Conservation (phyloP, 768 basidiomycete species). For the Rhodocollybia butyracea region DNA sequence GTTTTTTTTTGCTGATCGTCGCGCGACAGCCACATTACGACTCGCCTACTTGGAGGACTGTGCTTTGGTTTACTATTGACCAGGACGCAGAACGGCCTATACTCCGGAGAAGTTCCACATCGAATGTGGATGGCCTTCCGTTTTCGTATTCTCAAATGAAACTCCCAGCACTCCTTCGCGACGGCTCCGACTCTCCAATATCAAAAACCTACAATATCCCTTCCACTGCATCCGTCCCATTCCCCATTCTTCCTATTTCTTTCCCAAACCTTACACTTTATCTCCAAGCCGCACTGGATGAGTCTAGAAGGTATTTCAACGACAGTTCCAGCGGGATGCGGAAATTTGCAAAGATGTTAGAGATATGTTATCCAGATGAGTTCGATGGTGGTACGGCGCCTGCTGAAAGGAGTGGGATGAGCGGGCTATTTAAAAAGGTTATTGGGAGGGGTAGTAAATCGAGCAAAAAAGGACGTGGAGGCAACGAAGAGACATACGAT, state of each 20-base stretch:
- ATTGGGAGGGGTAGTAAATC: conserved; percentile 48
- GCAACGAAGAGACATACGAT: conserved; percentile 79
- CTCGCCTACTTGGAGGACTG: conserved; percentile 64
- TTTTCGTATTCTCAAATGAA: conserved; percentile 66
- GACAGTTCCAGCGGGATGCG: conserved; percentile 62
- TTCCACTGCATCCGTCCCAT: conserved; percentile 52
- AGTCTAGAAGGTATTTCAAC: conserved; percentile 56
- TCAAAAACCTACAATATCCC: conserved; percentile 76
- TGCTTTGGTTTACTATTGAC: conserved; percentile 79
- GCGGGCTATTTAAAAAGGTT: conserved; percentile 58
- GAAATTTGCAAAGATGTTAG: conserved; percentile 68
- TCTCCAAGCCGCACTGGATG: conserved; percentile 65
- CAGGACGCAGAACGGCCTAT: conserved; percentile 45
- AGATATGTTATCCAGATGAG: conserved; percentile 56
- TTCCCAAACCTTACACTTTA: conserved; percentile 78
- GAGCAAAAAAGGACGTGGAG: conserved; percentile 43
- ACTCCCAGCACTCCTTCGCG: conserved; percentile 59
- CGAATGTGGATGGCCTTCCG: conserved; percentile 56
- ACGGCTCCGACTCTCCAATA: conserved; percentile 57
- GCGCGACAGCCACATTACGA: conserved; percentile 50
- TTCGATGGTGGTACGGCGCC: conserved; percentile 21
- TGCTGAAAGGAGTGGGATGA: conserved; percentile 40
- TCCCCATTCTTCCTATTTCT: conserved; percentile 68
- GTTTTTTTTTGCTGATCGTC: background rate
- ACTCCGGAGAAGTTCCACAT: conserved; percentile 45